A percentile compares a stretch with the other conserved stretches of the same genome.
These are phyloP conservation scores for Penicillium dipodomyicola DNA, from an alignment of 495 filamentous ascomycete species.

Conservation along the genomic window DNA sequence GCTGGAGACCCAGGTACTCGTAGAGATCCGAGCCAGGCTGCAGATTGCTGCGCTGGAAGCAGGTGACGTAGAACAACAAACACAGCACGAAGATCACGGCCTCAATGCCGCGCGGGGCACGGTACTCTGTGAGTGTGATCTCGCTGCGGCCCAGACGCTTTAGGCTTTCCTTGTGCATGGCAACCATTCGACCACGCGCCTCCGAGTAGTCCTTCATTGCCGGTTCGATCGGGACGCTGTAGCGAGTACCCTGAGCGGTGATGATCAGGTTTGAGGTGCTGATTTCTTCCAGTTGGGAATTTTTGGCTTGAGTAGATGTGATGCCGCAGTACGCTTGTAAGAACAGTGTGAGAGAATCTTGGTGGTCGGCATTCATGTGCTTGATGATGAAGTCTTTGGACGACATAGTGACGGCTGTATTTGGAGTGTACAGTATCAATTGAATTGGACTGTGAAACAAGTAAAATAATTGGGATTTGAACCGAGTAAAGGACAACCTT, in stretches of 20 bases:
- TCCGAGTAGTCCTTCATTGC: slow-evolving; percentile 60
- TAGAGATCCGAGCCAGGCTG: slow-evolving; percentile 54
- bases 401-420: slow-evolving; percentile 25
- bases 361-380: slow-evolving; percentile 82
- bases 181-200: slow-evolving; percentile 60
- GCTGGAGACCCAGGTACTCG: slow-evolving; percentile 43
- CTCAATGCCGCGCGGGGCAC: slow-evolving; percentile 40
- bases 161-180: slow-evolving; percentile 62
- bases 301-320: slow-evolving; percentile 43
- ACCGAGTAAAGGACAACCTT: too few species aligned
- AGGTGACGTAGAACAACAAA: slow-evolving; percentile 43
- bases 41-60: slow-evolving; percentile 51
- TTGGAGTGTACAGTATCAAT: background rate
- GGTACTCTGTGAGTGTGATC: slow-evolving; percentile 56
- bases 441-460: background rate
- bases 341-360: slow-evolving; percentile 62
- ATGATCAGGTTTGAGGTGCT: slow-evolving; percentile 56
- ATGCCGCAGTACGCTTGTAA: slow-evolving; percentile 58
- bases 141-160: slow-evolving; percentile 52
- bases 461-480: background rate
- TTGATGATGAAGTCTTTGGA: slow-evolving; percentile 62
- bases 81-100: slow-evolving; percentile 46
- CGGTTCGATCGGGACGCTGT: slow-evolving; percentile 60
- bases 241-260: slow-evolving; percentile 40
- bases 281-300: slow-evolving; percentile 60